Evolutionary conservation across 2,329 filamentous ascomycete species (phyloP), one percentile per base, ranked within the genome.

Genomic region (Microsporum audouinii): DNA sequence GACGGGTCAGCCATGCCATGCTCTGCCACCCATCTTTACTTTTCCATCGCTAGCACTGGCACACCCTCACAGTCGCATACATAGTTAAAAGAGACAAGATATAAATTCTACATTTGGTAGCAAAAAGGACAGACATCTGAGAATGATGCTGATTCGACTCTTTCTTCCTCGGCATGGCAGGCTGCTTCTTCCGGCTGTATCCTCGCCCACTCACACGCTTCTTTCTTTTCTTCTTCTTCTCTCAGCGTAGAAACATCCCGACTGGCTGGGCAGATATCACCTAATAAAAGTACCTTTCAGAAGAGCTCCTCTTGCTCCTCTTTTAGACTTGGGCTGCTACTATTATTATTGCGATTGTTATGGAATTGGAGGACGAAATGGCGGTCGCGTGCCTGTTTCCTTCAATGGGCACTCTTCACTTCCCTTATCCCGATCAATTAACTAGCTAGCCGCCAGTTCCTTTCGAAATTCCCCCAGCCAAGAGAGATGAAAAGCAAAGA

Each of bases 401-500:
- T 17, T 34, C 51, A 55, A 55, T 17, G 10, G 33, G 51, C 31
- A 23, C 5, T 23, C 41, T 4, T 31, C 33, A 31, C 29, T 53
- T 10, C 27, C 17, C 33, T 8, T 7, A 10, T 51, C 29, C 10
- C 49, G 29, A 34, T 53, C 10, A 12, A 36, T 51, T 51, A 29
- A 29, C 51, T 34, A 33, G 51, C n/a, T 55, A 55, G 51, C 51
- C 51, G 51, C 51, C 51, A 55, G 51, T 55, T 55, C 51, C 51
- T 55, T 55, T 55, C 51, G 51, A 55, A 55, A 55, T 55, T 38
- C 51, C 51, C 51, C 51, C 49, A 8, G 51, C 51, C 51, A 55
- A 55, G 51, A 31, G 17, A 23, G 17, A 23, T 23, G 17, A 23
- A 23, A 23, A 23, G 17, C 17, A 23, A 23, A 23, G 17, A 23